phyloP scores from a whole-genome alignment of 1,284 basidiomycete genomes.

The Trichosporon faecale region DNA sequence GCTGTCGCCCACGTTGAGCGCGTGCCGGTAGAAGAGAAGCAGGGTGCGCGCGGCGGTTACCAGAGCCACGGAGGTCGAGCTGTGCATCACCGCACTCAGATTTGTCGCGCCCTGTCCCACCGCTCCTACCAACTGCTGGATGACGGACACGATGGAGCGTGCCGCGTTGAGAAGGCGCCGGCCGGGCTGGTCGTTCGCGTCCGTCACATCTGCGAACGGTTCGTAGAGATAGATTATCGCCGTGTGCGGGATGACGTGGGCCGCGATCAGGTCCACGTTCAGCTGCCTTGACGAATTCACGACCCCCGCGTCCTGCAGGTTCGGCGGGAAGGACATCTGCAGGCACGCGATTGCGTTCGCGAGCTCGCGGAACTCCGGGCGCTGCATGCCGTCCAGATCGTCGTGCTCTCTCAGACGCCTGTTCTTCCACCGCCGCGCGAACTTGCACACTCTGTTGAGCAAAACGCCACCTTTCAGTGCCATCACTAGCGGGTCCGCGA shows the following conservation, averaged over 20 bases:
- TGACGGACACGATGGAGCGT: slow-evolving; percentile 39
- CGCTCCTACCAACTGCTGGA: slow-evolving; percentile 39
- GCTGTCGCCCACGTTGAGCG: slow-evolving; percentile 39
- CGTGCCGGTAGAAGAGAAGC: slow-evolving; percentile 42
- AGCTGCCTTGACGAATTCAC: slow-evolving; percentile 24
- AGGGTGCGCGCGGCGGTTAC: slow-evolving; percentile 44
- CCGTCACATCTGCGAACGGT: slow-evolving; percentile 46
- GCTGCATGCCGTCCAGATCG: slow-evolving; percentile 46
- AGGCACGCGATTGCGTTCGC: slow-evolving; percentile 47
- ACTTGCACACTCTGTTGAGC: slow-evolving; percentile 41
- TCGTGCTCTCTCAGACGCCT: slow-evolving; percentile 42
- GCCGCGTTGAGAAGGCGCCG: slow-evolving; percentile 40
- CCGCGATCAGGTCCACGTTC: slow-evolving; percentile 41
- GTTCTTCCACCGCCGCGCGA: slow-evolving; percentile 48
- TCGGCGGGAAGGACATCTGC: slow-evolving; percentile 47
- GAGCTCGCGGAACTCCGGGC: slow-evolving; percentile 48
- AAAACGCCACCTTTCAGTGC: slow-evolving; percentile 38
- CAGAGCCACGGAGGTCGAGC: slow-evolving; percentile 40
- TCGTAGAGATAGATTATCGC: slow-evolving; percentile 50
- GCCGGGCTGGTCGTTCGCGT: slow-evolving; percentile 40
- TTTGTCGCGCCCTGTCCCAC: slow-evolving; percentile 27
- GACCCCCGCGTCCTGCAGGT: slow-evolving; percentile 32
- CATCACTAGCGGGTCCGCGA: slow-evolving; percentile 47
- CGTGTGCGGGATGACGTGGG: slow-evolving; percentile 45
- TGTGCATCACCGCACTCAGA: slow-evolving; percentile 42